Conservation (phyloP, 495 filamentous ascomycete genomes). For the Podospora tetraspora region DNA sequence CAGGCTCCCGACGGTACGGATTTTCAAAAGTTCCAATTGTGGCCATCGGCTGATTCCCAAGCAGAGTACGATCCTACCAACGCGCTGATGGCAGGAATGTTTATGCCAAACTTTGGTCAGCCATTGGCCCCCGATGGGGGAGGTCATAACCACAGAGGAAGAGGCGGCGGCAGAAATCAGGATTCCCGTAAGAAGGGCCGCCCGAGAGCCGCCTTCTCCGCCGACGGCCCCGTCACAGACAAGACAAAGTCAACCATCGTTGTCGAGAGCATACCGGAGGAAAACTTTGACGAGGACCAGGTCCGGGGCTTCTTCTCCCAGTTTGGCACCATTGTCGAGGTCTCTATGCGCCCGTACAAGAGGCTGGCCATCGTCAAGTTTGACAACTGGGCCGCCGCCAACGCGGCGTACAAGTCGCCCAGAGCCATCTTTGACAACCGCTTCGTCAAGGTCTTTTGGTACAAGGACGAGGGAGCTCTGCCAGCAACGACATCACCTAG, state of each 20-base stretch:
- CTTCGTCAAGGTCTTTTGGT: constrained; percentile 98
- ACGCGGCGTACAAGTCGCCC: constrained; percentile 80
- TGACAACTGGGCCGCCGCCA: constrained; percentile 64
- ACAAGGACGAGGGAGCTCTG: constrained; percentile 53
- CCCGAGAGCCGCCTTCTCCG: constrained; percentile 59
- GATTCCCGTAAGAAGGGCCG: constrained; percentile 28
- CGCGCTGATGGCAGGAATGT: constrained; percentile 30
- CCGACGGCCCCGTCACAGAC: constrained; percentile 69
- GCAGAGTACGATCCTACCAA: constrained; percentile 84
- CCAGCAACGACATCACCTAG: background rate
- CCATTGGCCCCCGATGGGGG: background rate
- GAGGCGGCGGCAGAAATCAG: constrained; percentile 22
- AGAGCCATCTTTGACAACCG: constrained; percentile 96
- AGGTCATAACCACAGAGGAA: constrained; percentile 7
- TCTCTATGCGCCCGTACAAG: constrained; percentile 73
- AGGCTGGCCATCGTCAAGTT: constrained; percentile 78
- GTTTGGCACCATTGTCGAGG: constrained; percentile 69
- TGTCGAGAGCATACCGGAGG: constrained; percentile 87
- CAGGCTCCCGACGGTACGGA: constrained; percentile 40
- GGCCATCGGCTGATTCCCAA: constrained; percentile 11
- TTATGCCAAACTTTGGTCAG: background rate
- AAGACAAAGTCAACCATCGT: constrained; percentile 74
- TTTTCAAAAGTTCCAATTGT: background rate
- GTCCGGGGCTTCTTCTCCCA: constrained; percentile 79
- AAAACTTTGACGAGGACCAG: constrained; percentile 67